phyloP scores from a whole-genome alignment of 345 rosid genomes.

The Carallia brachiata region DNA sequence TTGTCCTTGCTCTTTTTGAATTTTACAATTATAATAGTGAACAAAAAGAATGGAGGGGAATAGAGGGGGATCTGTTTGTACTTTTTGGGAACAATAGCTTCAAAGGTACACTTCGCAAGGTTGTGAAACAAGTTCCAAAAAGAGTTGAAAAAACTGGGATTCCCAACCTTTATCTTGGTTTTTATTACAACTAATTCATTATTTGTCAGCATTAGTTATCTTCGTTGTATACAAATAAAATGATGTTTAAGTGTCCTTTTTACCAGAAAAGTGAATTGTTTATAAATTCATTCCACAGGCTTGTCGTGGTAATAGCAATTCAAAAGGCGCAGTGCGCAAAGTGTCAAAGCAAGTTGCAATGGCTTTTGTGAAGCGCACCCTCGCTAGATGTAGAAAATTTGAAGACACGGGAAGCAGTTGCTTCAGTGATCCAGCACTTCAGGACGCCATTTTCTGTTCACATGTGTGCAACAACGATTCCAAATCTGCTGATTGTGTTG shows the following conservation, averaged over 20 bases:
- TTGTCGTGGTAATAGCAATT: conserved; percentile 59
- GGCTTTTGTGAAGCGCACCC: conserved; percentile 69
- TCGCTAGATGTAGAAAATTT: conserved; percentile 64
- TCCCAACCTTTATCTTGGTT: not conserved
- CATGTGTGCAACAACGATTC: conserved; percentile 58
- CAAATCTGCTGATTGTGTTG: conserved; percentile 80
- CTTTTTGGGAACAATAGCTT: no score
- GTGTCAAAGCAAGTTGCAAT: conserved; percentile 74
- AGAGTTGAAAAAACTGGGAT: no score
- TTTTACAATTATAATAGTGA: no score
- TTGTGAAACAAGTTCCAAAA: no score
- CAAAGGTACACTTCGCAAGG: no score
- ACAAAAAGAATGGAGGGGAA: no score
- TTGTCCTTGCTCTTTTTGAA: no score
- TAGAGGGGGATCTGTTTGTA: no score
- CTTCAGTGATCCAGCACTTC: conserved; percentile 70
- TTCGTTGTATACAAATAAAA: not conserved
- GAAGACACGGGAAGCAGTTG: conserved; percentile 82
- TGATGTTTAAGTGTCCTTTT: not conserved
- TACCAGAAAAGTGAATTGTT: not conserved
- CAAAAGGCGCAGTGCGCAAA: conserved; percentile 61
- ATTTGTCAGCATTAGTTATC: not conserved
- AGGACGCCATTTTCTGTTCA: conserved; percentile 33
- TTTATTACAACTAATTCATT: not conserved
- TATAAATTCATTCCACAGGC: conserved; percentile 46